These are phyloP conservation scores for Hypoxylon trugodes DNA, from an alignment of 495 filamentous ascomycete species.

Conservation along the genomic window DNA sequence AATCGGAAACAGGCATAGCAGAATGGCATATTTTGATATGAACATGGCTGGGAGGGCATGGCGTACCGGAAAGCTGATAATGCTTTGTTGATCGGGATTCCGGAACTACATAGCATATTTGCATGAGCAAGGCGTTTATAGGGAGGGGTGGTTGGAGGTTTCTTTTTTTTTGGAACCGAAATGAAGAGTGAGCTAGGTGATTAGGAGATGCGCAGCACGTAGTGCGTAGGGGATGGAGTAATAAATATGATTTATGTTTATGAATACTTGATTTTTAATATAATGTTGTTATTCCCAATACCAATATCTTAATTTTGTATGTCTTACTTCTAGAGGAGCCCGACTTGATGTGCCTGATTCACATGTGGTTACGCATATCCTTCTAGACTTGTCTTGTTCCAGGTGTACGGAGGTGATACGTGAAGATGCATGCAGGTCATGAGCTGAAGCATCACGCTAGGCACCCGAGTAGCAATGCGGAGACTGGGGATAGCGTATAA, in stretches of 20 bases:
- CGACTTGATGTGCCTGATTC: too few species aligned
- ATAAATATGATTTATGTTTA: background rate
- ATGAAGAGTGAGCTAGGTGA: background rate
- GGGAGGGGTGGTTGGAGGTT: background rate
- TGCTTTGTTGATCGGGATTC: slow-evolving; percentile 23
- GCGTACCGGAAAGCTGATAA: slow-evolving; percentile 23
- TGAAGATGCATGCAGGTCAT: slow-evolving; percentile 4
- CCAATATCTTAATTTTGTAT: too few species aligned
- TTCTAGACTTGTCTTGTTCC: slow-evolving; percentile 10
- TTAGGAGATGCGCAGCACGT: background rate
- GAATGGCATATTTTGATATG: slow-evolving; percentile 23
- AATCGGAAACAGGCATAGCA: slow-evolving; percentile 2
- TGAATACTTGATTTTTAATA: background rate
- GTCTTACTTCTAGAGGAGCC: too few species aligned
- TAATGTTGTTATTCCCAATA: too few species aligned
- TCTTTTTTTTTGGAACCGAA: slow-evolving; percentile 7
- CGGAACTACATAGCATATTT: slow-evolving; percentile 32
- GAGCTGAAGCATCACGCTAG: background rate
- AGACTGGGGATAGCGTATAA: too few species aligned
- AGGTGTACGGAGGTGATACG: slow-evolving; percentile 15
- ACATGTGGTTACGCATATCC: background rate
- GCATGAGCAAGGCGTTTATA: slow-evolving; percentile 40
- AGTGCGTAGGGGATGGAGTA: background rate
- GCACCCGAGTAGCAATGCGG: too few species aligned
- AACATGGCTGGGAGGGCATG: slow-evolving; percentile 1